Evolutionary conservation across 1,284 basidiomycete genomes (phyloP).

Genomic region (Irpex rosettiformis): DNA sequence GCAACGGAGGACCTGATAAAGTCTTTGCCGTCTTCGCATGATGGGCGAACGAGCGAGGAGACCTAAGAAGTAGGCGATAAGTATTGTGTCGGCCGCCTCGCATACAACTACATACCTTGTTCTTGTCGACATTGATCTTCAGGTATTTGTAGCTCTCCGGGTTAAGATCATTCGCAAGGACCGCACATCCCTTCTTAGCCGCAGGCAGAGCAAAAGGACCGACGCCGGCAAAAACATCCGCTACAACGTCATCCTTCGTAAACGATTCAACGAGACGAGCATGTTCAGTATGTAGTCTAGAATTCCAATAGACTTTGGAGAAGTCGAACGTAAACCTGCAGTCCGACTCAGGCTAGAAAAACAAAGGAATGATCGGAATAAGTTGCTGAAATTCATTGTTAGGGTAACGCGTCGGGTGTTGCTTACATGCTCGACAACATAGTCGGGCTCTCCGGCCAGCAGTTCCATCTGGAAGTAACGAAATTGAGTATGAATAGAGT

Average conservation of each 20-base stretch:
- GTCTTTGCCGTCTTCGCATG: constrained; percentile 79
- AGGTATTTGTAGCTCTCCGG: constrained; percentile 84
- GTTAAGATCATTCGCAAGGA: constrained; percentile 94
- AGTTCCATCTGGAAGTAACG: constrained; percentile 98
- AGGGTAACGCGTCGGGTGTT: not conserved
- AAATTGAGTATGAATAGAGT: constrained; percentile 84
- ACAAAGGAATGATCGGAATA: no score
- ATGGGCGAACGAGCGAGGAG: constrained; percentile 59
- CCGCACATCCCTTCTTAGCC: constrained; percentile 84
- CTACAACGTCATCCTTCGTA: constrained; percentile 71
- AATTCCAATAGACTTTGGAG: constrained; percentile 97
- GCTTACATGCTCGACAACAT: constrained; percentile 79
- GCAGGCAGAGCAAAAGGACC: constrained; percentile 96
- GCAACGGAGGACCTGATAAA: constrained; percentile 69
- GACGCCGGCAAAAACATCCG: constrained; percentile 96
- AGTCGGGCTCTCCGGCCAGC: constrained; percentile 86
- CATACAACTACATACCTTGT: constrained; percentile 49
- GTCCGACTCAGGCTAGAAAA: constrained; percentile 68
- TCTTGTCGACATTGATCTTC: constrained; percentile 66
- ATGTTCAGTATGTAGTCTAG: constrained; percentile 90
- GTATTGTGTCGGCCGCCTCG: not conserved
- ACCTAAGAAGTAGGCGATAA: constrained; percentile 46
- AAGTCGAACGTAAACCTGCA: constrained; percentile 96
- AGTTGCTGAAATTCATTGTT: constrained; percentile 8
- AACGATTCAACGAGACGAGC: constrained; percentile 76